phyloP scores from a whole-genome alignment of 2,329 filamentous ascomycete genomes.

The Epichloe brachyelytri region DNA sequence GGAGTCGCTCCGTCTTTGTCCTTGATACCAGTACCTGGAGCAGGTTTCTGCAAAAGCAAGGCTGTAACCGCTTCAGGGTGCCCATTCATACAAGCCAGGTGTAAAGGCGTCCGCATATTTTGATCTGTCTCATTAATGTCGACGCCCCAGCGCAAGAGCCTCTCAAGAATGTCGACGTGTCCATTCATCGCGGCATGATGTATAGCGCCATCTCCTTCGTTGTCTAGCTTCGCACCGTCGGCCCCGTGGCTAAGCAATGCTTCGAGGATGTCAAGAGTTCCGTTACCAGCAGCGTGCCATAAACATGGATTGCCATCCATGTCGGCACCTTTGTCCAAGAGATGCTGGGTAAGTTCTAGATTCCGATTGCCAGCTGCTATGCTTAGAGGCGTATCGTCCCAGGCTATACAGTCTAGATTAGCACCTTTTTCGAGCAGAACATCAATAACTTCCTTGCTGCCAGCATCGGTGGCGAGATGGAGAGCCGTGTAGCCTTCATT shows the following conservation, averaged over 20 bases:
- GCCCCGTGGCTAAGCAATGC: neutral
- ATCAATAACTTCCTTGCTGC: neutral
- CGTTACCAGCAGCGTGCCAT: neutral
- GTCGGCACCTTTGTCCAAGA: neutral
- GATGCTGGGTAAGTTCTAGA: neutral
- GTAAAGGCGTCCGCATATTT: neutral
- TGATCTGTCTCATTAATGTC: neutral
- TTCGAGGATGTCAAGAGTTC: neutral
- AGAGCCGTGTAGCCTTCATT: neutral
- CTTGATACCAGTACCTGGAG: neutral
- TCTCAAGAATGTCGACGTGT: neutral
- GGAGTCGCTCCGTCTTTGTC: neutral
- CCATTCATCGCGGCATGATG: neutral
- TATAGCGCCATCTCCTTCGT: neutral
- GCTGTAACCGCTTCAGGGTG: neutral
- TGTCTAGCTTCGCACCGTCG: neutral
- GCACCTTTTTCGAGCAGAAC: neutral
- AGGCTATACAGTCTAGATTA: neutral
- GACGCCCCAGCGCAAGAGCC: neutral
- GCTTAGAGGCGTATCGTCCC: neutral
- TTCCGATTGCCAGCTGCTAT: neutral
- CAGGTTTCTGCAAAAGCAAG: neutral
- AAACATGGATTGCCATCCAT: neutral
- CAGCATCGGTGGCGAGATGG: neutral
- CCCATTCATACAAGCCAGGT: neutral